phyloP scores from a whole-genome alignment of 2,329 filamentous ascomycete genomes.

The Pseudofabraea citricarpa region DNA sequence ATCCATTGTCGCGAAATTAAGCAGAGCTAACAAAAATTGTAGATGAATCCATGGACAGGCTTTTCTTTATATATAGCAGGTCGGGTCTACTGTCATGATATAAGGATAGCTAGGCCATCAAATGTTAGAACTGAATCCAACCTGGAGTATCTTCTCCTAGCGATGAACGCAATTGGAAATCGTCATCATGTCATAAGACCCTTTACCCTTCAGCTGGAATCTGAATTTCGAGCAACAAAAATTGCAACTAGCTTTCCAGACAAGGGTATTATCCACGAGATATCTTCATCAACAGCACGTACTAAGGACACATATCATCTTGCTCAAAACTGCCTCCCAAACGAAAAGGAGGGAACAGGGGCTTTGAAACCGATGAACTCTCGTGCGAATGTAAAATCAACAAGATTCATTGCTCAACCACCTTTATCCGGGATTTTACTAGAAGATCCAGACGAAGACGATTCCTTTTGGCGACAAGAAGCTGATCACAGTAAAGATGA shows the following conservation, averaged over 20 bases:
- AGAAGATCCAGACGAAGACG: too few relatives aligned
- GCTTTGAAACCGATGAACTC: neutral
- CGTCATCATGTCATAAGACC: neutral
- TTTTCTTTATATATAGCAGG: conserved; percentile 1
- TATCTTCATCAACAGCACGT: neutral
- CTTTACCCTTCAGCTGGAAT: conserved; percentile 1
- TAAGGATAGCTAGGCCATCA: neutral
- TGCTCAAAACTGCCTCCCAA: neutral
- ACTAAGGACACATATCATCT: neutral
- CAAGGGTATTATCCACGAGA: neutral
- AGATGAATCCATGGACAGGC: conserved; percentile 1
- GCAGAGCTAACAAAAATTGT: neutral
- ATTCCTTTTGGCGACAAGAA: too few relatives aligned
- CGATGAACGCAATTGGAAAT: neutral
- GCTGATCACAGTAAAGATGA: too few relatives aligned
- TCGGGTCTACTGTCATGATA: conserved; percentile 1
- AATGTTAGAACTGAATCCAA: neutral
- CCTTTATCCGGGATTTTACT: neutral
- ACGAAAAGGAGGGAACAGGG: neutral
- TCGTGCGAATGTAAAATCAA: neutral
- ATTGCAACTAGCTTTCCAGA: neutral
- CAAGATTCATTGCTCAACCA: neutral
- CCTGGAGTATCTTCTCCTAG: neutral
- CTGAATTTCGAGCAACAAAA: neutral
- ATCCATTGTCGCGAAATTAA: neutral